These are phyloP conservation scores for Arabidopsis arenosa DNA, from an alignment of 345 rosid species.

Conservation along the genomic window DNA sequence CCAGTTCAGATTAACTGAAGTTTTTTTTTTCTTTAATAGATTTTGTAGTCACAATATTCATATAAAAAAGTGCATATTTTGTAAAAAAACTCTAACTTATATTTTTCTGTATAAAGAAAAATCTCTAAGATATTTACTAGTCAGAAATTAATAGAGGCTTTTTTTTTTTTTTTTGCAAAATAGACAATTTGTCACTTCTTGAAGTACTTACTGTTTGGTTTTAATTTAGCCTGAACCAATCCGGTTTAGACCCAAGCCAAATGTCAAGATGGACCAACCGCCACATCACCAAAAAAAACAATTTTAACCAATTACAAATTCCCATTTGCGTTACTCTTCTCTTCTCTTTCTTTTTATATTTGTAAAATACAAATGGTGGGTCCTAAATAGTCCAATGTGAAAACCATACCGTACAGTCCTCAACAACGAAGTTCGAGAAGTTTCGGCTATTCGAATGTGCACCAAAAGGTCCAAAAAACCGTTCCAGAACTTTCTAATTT, in stretches of 20 bases:
- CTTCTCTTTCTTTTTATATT: background rate
- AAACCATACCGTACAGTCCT: slow-evolving; percentile 37
- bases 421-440: slow-evolving; percentile 27
- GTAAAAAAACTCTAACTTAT: too few species aligned
- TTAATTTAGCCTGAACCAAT: background rate
- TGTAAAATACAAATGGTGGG: background rate
- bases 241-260: slow-evolving; percentile 23
- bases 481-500: slow-evolving; percentile 62
- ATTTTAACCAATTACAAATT: background rate
- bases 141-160: background rate
- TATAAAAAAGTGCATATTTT: background rate
- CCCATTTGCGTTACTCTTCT: background rate
- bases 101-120: too few species aligned
- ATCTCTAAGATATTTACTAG: background rate
- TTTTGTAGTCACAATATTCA: too few species aligned
- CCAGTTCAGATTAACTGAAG: too few species aligned
- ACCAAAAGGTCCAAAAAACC: background rate
- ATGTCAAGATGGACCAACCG: background rate
- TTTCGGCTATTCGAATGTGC: slow-evolving; percentile 17
- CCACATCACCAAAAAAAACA: slow-evolving; percentile 7
- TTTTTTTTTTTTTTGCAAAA: too few species aligned
- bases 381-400: background rate
- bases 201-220: background rate
- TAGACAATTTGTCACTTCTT: background rate
- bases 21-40: too few species aligned